Conservation (phyloP, 208 protist genomes). For the Porcisia deanei region DNA sequence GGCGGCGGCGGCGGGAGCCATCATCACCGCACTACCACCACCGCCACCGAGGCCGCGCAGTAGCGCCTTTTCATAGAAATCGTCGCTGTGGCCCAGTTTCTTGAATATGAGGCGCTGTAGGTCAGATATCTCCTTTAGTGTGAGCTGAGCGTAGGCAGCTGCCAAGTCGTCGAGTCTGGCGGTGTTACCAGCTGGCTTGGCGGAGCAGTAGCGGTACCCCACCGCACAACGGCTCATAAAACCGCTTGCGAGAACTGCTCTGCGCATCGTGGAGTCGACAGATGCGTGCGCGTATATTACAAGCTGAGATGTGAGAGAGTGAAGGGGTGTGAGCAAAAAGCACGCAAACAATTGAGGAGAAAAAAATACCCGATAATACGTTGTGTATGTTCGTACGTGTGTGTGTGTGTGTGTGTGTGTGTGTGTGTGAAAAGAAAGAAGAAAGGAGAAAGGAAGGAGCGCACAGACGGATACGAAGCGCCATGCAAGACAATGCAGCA, state of each 20-base stretch:
- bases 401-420: constrained; percentile 2
- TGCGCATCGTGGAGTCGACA: constrained; percentile 33
- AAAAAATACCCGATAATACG: neutral
- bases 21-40: constrained; percentile 44
- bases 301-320: neutral
- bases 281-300: neutral
- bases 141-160: constrained; percentile 79
- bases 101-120: constrained; percentile 91
- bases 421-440: neutral
- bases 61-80: constrained; percentile 92
- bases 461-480: neutral
- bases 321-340: neutral
- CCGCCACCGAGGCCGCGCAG: constrained; percentile 82
- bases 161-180: constrained; percentile 81
- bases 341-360: neutral
- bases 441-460: neutral
- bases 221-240: constrained; percentile 19
- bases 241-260: constrained; percentile 29
- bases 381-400: neutral
- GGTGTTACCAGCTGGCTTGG: constrained; percentile 32
- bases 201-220: constrained; percentile 33
- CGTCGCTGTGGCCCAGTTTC: constrained; percentile 87
- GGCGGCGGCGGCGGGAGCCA: constrained; percentile 18
- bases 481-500: neutral
- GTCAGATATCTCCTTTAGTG: constrained; percentile 83